Evolutionary conservation across 148 eudicot genomes (phyloP), one percentile per base, ranked within the genome.

Genomic region (Linanthus parryae): DNA sequence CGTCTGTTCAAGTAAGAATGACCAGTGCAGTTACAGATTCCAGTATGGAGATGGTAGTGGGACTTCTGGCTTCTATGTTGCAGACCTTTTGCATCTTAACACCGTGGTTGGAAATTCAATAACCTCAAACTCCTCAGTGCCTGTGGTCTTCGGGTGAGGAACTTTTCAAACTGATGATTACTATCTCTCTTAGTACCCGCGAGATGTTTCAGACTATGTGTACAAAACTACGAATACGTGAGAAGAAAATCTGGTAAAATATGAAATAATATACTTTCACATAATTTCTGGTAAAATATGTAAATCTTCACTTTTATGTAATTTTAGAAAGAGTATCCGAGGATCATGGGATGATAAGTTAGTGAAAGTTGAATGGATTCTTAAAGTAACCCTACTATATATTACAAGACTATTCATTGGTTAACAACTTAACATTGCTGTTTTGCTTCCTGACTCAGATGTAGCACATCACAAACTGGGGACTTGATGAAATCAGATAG

Each of bases 21-120:
- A 83, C 48, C 81, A 72, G 40, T 91, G 97, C 54, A 71, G 84
- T 44, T 91, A 91, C 59, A 84, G 74, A 13, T 91, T 91, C 57
- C 92, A 83, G 47, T 91, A 91, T 33, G 97, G 97, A 40, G 97
- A 91, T 67, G 97, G 97, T 25, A 91, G 97, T 69, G 97, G 95
- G 42, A 73, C 97, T 3, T 78, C 85, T 15, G 97, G 97, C 13
- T 78, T 62, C 67, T 91, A 91, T 58, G 71, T 86, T 15, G 62
- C 78, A 1, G 97, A 91, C 49, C 15, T 73, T 54, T 58, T 91
- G 70, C 81, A 73, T 62, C 71, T 91, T 11, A 83, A 81, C 10
- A 68, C 83, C 3, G 53, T 86, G 24, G 72, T 67, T 46, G 95
- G 88, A 46, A 74, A 61, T 61, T 59, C 74, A 14, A 56, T 73